Percentiles rank a stretch among this genome's conserved stretches.
Evolutionary conservation across 2,329 filamentous ascomycete genomes (phyloP).

Genomic region (Myriosclerotinia scirpicola): DNA sequence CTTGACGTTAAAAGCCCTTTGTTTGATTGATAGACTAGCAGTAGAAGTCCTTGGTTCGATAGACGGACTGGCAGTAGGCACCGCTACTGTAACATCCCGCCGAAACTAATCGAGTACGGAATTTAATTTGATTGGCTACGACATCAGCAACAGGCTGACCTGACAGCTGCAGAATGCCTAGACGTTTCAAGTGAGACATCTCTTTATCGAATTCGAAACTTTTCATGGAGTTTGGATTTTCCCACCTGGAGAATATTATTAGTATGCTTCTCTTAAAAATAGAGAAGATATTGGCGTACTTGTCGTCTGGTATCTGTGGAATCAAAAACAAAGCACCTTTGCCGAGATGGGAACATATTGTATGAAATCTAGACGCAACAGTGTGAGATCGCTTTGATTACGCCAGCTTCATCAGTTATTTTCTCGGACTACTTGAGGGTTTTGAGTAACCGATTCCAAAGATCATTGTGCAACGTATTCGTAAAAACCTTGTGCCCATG

Average conservation of each 20-base stretch:
- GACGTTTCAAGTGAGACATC: neutral
- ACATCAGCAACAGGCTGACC: neutral
- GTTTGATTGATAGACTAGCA: too few relatives aligned
- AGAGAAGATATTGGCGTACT: neutral
- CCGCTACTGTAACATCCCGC: neutral
- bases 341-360: neutral
- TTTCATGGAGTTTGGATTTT: neutral
- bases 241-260: neutral
- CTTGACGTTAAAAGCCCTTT: neutral
- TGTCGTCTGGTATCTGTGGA: conserved; percentile 3
- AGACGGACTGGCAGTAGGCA: neutral
- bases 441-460: neutral
- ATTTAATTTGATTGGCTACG: neutral
- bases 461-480: neutral
- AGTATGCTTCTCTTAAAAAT: neutral
- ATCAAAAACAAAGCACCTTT: conserved; percentile 8
- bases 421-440: neutral
- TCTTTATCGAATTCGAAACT: neutral
- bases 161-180: neutral
- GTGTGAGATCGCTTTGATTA: neutral
- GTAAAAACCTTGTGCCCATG: too few relatives aligned
- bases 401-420: neutral
- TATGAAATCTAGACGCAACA: neutral
- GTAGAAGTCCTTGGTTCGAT: neutral
- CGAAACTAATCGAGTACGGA: neutral